Evolutionary conservation across 202 grass and related monocot species (phyloP), one percentile per base, ranked within the genome.

Genomic region (Cymbopogon flexuosus): DNA sequence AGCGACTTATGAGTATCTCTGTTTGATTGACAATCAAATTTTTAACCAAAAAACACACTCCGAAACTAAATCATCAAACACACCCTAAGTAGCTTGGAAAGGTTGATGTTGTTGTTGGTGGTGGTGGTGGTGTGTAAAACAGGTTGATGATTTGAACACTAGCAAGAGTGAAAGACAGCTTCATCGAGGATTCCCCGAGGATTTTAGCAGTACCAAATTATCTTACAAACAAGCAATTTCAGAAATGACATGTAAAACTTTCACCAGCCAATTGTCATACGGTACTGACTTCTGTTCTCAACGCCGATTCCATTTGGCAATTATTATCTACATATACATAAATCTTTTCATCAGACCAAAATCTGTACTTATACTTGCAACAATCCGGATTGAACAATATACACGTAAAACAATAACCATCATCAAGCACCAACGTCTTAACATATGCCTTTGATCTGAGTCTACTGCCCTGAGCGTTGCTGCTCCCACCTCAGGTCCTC

Each of bases 401-500:
- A 40, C 1, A 31, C 13, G 70, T 71, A 16, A 41, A 45, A 74
- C 24, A 18, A 52, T 45, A 21, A 15, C 16, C 6, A 62, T 27
- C 39, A 33, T 75, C n/a, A 37, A 79, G 68, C 9, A 15, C 15
- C 71, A 76, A 49, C 36, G 29, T 16, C 42, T 27, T 62, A 11
- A 23, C 34, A 65, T 37, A 54, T 69, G 56, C 14, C 57, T 15
- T 16, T 59, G n/a, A 2, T 43, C 12, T 42, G 39, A 29, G 62
- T 74, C 79, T 84, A 89, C 0, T 14, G 68, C 30, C 57, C 74
- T 10, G 30, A 8, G 14, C 16, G 90, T 72, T 79, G 90, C 78
- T 77, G 86, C 49, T 98, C 95, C 92, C 92, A 94, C 73, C 72
- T 98, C 62, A 94, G 86, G 82, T 93, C 95, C 68, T 97, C 86